These are phyloP conservation scores for Kodamaea kaohsiungensis DNA, from an alignment of 805 yeast species.

Conservation along the genomic window DNA sequence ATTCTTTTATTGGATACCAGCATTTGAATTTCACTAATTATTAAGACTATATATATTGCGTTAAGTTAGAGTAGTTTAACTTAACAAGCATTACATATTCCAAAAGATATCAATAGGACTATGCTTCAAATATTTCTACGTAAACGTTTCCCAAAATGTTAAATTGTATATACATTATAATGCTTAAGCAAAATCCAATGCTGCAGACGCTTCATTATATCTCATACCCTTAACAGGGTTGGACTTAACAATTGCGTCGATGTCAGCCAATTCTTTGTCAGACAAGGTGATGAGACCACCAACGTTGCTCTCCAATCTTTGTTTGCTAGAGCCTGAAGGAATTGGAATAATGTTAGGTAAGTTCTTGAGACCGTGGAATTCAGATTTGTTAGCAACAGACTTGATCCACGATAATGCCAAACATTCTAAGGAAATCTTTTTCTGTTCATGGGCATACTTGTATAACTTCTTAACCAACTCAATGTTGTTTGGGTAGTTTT, in stretches of 20 bases:
- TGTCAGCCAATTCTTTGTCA: constrained; percentile 54
- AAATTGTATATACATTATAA: no score
- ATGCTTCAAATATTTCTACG: no score
- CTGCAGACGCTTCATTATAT: constrained; percentile 26
- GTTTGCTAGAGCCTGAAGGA: constrained; percentile 68
- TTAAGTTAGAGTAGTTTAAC: no score
- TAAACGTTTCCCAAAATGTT: no score
- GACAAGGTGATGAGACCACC: constrained; percentile 44
- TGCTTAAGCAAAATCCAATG: background rate
- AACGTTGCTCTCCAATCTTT: constrained; percentile 63
- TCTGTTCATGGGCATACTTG: constrained; percentile 47
- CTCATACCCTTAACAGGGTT: constrained; percentile 57
- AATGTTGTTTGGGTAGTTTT: constrained; percentile 56
- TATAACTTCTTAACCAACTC: constrained; percentile 49
- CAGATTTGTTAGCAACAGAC: constrained; percentile 65
- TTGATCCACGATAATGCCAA: constrained; percentile 45
- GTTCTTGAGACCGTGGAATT: constrained; percentile 41
- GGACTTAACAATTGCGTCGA: constrained; percentile 45
- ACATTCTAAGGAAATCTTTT: constrained; percentile 59
- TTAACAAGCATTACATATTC: no score
- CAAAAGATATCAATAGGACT: no score
- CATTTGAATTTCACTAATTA: no score
- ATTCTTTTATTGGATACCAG: no score
- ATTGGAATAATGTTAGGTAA: constrained; percentile 69
- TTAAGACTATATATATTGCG: no score